These are phyloP conservation scores for Peltaster fructicola DNA, from an alignment of 2,329 filamentous ascomycete species.

Conservation along the genomic window DNA sequence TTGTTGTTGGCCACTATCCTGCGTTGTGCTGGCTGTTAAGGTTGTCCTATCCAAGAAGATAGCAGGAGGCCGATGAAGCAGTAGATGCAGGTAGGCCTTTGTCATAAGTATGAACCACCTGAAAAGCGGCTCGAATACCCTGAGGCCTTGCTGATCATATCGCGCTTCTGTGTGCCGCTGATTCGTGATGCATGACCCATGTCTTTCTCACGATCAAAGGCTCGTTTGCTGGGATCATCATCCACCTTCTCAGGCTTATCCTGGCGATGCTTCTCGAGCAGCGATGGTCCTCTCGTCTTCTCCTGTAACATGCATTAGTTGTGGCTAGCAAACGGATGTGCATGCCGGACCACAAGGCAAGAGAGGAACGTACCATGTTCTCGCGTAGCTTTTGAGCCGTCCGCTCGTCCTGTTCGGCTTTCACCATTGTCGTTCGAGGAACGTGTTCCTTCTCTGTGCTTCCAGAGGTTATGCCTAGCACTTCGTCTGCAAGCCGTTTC, in stretches of 20 bases:
- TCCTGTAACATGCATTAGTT: slow-evolving; percentile 20
- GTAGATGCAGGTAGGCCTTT: no score
- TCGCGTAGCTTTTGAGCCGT: no score
- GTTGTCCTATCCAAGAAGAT: no score
- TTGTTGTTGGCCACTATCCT: no score
- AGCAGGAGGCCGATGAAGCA: no score
- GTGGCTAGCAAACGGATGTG: not conserved
- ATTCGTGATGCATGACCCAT: slow-evolving; percentile 63
- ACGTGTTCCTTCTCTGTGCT: no score
- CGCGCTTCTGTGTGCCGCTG: slow-evolving; percentile 49
- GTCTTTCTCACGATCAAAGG: slow-evolving; percentile 86
- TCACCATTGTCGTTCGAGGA: no score
- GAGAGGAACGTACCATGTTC: slow-evolving; percentile 32
- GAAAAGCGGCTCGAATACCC: slow-evolving; percentile 71
- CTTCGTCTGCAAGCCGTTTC: slow-evolving; percentile 60
- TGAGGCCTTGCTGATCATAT: slow-evolving; percentile 61
- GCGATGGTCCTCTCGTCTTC: slow-evolving; percentile 23
- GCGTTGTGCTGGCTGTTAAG: no score
- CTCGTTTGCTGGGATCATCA: slow-evolving; percentile 78
- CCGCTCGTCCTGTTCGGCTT: no score
- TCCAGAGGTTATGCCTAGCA: slow-evolving; percentile 62
- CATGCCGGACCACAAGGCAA: slow-evolving; percentile 1
- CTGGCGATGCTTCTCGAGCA: slow-evolving; percentile 30
- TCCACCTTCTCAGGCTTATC: slow-evolving; percentile 44
- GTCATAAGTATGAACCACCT: slow-evolving; percentile 51